Conservation (phyloP, 148 eudicot species). For the Cornus florida region DNA sequence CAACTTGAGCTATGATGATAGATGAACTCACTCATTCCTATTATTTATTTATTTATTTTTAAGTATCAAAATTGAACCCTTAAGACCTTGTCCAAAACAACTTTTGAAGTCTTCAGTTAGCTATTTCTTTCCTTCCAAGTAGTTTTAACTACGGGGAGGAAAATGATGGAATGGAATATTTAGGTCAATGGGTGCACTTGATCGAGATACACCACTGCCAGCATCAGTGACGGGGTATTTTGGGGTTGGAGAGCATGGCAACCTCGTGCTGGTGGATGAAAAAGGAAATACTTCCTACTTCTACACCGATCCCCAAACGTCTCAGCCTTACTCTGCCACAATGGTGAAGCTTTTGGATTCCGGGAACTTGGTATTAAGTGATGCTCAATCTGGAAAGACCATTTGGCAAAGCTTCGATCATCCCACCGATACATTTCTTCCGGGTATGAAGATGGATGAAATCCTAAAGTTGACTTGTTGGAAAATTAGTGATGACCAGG, state of each 20-base stretch:
- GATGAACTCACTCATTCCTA: too few species aligned
- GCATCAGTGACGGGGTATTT: conserved; percentile 7
- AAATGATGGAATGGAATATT: too few species aligned
- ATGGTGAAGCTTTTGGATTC: conserved; percentile 18
- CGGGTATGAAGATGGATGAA: conserved; percentile 22
- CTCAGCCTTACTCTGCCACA: not conserved
- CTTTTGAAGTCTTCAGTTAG: too few species aligned
- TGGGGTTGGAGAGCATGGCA: conserved; percentile 19
- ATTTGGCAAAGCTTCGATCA: conserved; percentile 20
- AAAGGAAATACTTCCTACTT: conserved; percentile 5
- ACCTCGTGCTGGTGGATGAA: conserved; percentile 14
- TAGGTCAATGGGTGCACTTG: too few species aligned
- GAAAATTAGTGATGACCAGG: conserved; percentile 22
- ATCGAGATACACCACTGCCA: too few species aligned
- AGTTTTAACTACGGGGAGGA: too few species aligned
- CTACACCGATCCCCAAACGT: conserved; percentile 1
- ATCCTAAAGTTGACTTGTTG: conserved; percentile 25
- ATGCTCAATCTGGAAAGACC: not conserved
- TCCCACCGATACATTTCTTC: conserved; percentile 32
- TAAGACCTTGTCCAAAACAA: too few species aligned
- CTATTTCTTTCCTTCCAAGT: too few species aligned
- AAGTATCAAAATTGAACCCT: too few species aligned
- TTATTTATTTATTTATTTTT: too few species aligned
- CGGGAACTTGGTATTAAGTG: conserved; percentile 29
- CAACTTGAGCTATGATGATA: too few species aligned